Percentiles rank a stretch among this genome's conserved stretches.
Evolutionary conservation across 768 basidiomycete species (phyloP).

Genomic region (Trametes coccinea): DNA sequence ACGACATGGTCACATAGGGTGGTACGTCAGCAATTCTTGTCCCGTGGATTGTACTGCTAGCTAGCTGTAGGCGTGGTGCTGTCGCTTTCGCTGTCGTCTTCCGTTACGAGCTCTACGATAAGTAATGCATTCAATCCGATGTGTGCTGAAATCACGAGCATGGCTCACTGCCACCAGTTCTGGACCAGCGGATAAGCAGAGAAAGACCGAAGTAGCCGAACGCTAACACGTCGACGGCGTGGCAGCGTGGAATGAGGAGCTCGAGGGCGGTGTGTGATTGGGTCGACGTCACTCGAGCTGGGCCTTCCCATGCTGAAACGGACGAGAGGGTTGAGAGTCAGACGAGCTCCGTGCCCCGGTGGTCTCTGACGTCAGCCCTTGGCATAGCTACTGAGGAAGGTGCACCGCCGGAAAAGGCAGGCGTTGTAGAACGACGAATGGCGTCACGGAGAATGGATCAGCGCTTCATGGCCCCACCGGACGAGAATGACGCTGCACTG

Average conservation of each 20-base stretch:
- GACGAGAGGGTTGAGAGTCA: not conserved
- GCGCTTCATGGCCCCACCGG: not conserved
- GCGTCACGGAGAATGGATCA: not conserved
- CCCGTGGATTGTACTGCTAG: slow-evolving; percentile 1
- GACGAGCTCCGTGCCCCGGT: not conserved
- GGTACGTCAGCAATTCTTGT: not conserved
- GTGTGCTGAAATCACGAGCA: no score
- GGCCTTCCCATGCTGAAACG: no score
- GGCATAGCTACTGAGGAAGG: not conserved
- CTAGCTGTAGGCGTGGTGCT: not conserved
- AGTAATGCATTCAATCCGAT: slow-evolving; percentile 3
- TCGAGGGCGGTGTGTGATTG: no score
- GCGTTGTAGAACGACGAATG: not conserved
- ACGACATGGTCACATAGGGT: not conserved
- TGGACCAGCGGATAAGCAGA: no score
- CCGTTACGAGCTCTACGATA: slow-evolving; percentile 6
- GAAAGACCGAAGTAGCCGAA: no score
- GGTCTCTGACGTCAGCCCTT: slow-evolving; percentile 7
- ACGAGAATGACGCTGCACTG: slow-evolving; percentile 2
- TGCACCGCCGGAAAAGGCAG: not conserved
- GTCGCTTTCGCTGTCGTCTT: slow-evolving; percentile 6
- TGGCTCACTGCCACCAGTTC: no score
- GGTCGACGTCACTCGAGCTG: no score
- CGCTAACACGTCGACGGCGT: no score
- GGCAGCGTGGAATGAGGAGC: not conserved